Conservation (phyloP, 2,329 filamentous ascomycete species). For the Epichloe uncinata region DNA sequence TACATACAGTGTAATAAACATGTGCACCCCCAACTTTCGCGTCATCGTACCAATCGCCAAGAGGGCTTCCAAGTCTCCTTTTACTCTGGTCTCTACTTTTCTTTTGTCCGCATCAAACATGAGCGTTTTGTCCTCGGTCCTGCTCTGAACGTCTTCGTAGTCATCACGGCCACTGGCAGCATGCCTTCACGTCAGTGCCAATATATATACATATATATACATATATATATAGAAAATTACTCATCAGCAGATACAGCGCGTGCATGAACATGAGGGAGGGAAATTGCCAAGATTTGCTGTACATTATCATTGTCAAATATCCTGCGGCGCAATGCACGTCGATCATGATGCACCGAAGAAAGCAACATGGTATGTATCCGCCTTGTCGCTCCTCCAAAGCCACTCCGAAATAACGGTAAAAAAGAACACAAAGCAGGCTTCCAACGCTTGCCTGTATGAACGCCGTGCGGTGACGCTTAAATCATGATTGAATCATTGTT, state of each 20-base stretch:
- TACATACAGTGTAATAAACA: too few species aligned
- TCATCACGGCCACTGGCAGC: too few species aligned
- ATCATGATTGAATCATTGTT: not conserved
- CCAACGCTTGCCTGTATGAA: constrained; percentile 12
- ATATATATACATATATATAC: not conserved
- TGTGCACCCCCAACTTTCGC: too few species aligned
- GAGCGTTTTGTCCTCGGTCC: too few species aligned
- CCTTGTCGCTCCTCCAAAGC: constrained; percentile 11
- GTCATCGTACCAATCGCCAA: too few species aligned
- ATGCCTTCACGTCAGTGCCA: not conserved
- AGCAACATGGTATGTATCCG: not conserved
- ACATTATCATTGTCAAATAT: not conserved
- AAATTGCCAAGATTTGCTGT: too few species aligned
- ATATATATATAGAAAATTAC: not conserved
- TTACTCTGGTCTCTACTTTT: too few species aligned
- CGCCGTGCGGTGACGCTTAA: constrained; percentile 9
- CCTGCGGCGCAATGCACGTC: not conserved
- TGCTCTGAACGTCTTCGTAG: too few species aligned
- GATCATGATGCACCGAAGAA: not conserved
- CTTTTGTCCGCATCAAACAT: too few species aligned
- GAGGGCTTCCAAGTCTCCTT: too few species aligned
- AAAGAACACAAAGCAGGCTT: not conserved
- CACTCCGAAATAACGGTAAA: constrained; percentile 7
- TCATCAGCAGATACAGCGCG: not conserved
- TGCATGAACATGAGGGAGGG: not conserved